phyloP scores from a whole-genome alignment of 2,329 filamentous ascomycete species.

The Coniochaeta ligniaria region DNA sequence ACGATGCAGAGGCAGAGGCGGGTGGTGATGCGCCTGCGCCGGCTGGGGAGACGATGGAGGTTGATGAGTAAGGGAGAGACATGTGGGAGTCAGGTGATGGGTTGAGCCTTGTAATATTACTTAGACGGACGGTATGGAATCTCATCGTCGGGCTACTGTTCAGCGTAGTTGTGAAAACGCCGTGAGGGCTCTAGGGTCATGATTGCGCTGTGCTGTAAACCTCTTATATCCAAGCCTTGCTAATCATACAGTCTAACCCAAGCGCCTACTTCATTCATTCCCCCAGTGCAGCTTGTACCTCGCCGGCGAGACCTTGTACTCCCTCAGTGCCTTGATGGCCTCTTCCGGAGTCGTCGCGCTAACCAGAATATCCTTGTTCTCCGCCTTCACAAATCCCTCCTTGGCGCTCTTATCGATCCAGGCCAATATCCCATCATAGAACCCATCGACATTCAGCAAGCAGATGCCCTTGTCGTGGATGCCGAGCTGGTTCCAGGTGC shows the following conservation, averaged over 20 bases:
- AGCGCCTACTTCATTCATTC: constrained; percentile 37
- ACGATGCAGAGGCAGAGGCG: constrained; percentile 23
- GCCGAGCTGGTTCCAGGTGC: constrained; percentile 93
- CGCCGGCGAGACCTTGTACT: constrained; percentile 70
- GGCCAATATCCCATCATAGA: constrained; percentile 78
- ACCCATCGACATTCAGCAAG: constrained; percentile 80
- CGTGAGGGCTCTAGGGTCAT: not conserved
- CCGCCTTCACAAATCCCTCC: constrained; percentile 67
- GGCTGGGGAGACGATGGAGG: constrained; percentile 27
- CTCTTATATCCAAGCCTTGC: not conserved
- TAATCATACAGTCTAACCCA: not conserved
- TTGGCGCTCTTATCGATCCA: constrained; percentile 75
- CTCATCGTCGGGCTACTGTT: not conserved
- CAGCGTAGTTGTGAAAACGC: not conserved
- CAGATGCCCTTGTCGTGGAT: constrained; percentile 79
- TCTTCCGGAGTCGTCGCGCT: constrained; percentile 67
- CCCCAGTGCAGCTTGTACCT: constrained; percentile 80
- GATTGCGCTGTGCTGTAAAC: not conserved
- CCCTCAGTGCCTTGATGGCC: constrained; percentile 60
- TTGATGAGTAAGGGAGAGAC: constrained; percentile 18
- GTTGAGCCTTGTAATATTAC: not conserved
- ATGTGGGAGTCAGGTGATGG: not conserved
- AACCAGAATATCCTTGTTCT: constrained; percentile 69
- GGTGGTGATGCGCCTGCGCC: constrained; percentile 12
- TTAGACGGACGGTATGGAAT: not conserved